phyloP scores from a whole-genome alignment of 495 filamentous ascomycete genomes.

The Neurospora sp. region DNA sequence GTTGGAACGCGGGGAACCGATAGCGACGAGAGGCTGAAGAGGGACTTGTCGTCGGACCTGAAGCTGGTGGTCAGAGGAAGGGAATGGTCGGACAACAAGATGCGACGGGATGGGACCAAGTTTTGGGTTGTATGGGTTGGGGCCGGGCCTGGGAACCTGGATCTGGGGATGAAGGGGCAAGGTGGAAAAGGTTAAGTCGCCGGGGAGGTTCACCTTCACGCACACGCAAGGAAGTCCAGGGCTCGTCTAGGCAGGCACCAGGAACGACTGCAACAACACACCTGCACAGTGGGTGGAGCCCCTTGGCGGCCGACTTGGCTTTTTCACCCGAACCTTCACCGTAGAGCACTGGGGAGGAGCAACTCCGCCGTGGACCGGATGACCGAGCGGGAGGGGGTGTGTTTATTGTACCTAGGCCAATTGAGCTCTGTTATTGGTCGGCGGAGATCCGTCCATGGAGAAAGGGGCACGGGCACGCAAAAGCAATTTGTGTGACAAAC shows the following conservation, averaged over 20 bases:
- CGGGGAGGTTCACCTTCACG: conserved; percentile 1
- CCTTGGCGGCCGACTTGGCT: not conserved
- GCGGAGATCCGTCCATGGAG: not conserved
- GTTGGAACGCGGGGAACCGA: conserved; percentile 2
- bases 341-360: not conserved
- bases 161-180: conserved; percentile 16
- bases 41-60: not conserved
- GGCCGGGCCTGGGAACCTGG: conserved; percentile 1
- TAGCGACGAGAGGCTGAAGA: not conserved
- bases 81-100: not conserved
- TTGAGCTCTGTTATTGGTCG: not conserved
- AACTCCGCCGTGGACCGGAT: not conserved
- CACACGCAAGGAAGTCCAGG: not conserved
- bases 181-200: conserved; percentile 7
- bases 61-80: not conserved
- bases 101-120: conserved; percentile 5
- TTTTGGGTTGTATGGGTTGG: conserved; percentile 8
- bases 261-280: not conserved
- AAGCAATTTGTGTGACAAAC: not conserved
- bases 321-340: not conserved
- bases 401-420: not conserved
- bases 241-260: not conserved
- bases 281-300: not conserved
- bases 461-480: not conserved
- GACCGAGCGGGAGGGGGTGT: not conserved